Base-by-base conservation (phyloP, 2,329 filamentous ascomycete species). In the Cladosporium sp. region DNA sequence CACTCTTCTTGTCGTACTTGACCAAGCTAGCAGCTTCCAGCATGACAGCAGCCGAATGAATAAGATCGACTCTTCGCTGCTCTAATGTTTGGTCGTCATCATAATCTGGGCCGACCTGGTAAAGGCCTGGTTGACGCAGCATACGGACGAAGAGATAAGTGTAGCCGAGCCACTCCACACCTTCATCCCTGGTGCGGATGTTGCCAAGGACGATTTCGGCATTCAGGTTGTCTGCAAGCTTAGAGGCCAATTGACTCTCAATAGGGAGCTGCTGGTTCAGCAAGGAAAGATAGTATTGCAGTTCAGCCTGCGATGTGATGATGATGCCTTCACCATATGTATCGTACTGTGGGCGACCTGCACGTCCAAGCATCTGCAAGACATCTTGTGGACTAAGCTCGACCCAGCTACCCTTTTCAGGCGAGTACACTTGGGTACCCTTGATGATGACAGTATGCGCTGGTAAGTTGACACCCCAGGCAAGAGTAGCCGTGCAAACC, bases 391-490 rank as follows among this genome's bases (percentile, higher is more conserved):
- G 94, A 70, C 92, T 97, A 56, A 99, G 77, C 73, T 99, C 95
- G 19, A 99, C 92, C 93, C 94, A 99, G 74, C 90, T 94, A 78
- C 94, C 94, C 78, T 97, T 97, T 73, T 99, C 94, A 0, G 94
- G 94, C 0, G 94, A 97, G 76, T 99, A 99, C 19, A 99, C 88
- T 70, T 96, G 92, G 1, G 94, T 99, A 58, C 94, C 94, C 76
- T 99, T 99, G 80, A 99, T 99, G 71, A 99, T 93, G 69, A 99
- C 94, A 0, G 94, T 97, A 71, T 99, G 94, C 2, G 94, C 94
- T 4, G 94, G 94, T 70, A 99, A 78, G 75, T 99, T 99, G 71
- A 99, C 94, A 85, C 94, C 94, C 94, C 94, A 99, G 22, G 94
- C 94, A 55, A 99, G 81, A n/a, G 94, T 99, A 39, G 95, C 93